Base-by-base conservation (phyloP, 129 eudicot genomes). In the Tagetes patula region DNA sequence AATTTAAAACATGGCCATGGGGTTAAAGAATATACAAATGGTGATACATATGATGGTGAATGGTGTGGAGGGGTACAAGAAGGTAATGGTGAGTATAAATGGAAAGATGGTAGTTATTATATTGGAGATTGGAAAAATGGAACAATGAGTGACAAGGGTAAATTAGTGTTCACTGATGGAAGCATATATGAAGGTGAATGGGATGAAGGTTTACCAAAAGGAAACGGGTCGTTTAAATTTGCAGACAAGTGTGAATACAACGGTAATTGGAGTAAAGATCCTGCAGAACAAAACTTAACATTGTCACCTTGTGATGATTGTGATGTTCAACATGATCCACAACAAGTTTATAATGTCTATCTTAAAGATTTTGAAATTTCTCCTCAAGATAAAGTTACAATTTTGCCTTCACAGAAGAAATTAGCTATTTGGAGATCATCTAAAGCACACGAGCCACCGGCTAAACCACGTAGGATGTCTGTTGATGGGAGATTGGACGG, bases 331-430 rank as follows among this genome's bases (percentile, higher is more conserved):
- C 86, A 92, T 87, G 91, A 88, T 69, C 94, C 93, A 33, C 91
- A 84, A 69, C 79, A 87, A 33, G 85, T 95, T 20, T 95, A 52
- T 59, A 61, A 71, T 42, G 72, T 55, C 34, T 80, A 83, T 79
- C 78, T 88, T 83, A 83, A 63, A 39, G 91, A 84, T 41, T 80
- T 84, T 60, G 56, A 59, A 43, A 75, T 95, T 55, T 82, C 85
- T 14, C 87, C 88, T 0, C 70, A 60, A 33, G 99, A 95, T 75
- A 91, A 86, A 62, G 85, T 95, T 33, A 67, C 91, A 0, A 71
- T 95, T 3, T 59, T 89, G 74, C 97, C 99, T 14, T 95, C 99
- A 4, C 96, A 95, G 45, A 94, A 94, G 80, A 94, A 86, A 81
- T 80, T 90, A 6, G 98, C 97, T 3, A 62, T 85, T 14, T 94